Base-by-base conservation (phyloP, 257 asterid genomes). In the Anisodus acutangulus region DNA sequence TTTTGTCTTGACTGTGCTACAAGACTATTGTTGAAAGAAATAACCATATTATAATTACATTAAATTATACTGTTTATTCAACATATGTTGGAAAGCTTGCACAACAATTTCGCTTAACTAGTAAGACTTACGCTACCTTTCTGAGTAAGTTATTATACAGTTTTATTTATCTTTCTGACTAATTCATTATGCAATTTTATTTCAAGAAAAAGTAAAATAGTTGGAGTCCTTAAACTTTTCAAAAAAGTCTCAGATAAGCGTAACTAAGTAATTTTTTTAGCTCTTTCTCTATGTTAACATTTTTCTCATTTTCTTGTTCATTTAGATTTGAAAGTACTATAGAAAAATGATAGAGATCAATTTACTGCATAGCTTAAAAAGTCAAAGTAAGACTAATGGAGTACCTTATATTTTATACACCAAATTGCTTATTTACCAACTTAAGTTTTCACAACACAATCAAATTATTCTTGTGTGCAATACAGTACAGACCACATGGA, bases 401-500 rank as follows among this genome's bases (percentile, higher is more conserved):
- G 22, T 58, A 17, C 64, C 64, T 58, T 58, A 5, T 58, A 4
- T 15, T 15, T 74, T 74, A 69, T 69, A 71, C 39, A 45, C 78
- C 53, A 69, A 69, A 43, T 17, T 17, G 79, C 58, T 71, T 71
- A 59, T 59, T 35, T 37, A 67, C 19, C n/a, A 51, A 68, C 58
- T 59, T 43, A 43, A 59, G n/a, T 80, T 22, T 39, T 9, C 58
- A 80, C 19, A 60, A 60, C 53, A 58, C 83, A 58, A 45, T 26
- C n/a, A 80, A 80, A 57, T 35, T 16, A 5, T 16, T 59, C n/a
- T 37, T 66, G 66, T 64, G 76, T 22, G 66, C 83, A 6, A 13
- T 26, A 69, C 6, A 64, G 51, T 67, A 55, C 51, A 82, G 63
- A 69, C 16, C 15, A 67, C 49, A 64, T 49, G 79, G 79, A 12